Conservation (phyloP, 768 basidiomycete species). For the Mrakia gelida region DNA sequence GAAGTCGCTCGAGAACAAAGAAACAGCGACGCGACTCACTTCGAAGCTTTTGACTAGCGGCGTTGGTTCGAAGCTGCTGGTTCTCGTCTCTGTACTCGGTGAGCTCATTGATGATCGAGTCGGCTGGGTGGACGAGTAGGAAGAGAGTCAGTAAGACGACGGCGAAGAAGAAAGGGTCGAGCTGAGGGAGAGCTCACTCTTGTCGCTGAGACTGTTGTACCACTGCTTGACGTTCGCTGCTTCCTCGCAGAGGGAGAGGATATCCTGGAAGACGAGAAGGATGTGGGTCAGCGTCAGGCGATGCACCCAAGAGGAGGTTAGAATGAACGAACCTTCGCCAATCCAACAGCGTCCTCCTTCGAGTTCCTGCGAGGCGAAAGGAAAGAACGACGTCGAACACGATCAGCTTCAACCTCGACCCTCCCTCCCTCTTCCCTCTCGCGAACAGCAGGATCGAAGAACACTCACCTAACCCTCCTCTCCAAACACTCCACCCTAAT, state of each 20-base stretch:
- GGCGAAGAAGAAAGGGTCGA: background rate
- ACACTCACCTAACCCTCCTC: constrained; percentile 1
- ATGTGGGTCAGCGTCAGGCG: background rate
- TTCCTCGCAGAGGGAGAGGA: constrained; percentile 13
- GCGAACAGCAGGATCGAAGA: too few species aligned
- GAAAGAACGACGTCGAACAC: background rate
- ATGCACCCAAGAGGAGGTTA: background rate
- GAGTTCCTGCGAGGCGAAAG: background rate
- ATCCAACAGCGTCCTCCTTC: constrained; percentile 7
- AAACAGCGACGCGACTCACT: background rate
- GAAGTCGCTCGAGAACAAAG: background rate
- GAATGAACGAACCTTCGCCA: constrained; percentile 1
- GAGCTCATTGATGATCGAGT: background rate
- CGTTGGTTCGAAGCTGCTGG: constrained; percentile 1
- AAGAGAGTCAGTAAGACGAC: background rate
- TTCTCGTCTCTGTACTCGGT: constrained; percentile 5
- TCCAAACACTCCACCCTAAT: constrained; percentile 11
- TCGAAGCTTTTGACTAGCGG: constrained; percentile 6
- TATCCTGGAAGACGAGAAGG: background rate
- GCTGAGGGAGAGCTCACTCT: background rate
- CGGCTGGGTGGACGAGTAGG: background rate
- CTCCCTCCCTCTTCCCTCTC: background rate
- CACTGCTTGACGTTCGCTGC: constrained; percentile 5
- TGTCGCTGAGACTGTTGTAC: background rate
- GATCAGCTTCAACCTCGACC: background rate